Conservation (phyloP, 345 rosid genomes). For the Eucalyptus tenuipes region DNA sequence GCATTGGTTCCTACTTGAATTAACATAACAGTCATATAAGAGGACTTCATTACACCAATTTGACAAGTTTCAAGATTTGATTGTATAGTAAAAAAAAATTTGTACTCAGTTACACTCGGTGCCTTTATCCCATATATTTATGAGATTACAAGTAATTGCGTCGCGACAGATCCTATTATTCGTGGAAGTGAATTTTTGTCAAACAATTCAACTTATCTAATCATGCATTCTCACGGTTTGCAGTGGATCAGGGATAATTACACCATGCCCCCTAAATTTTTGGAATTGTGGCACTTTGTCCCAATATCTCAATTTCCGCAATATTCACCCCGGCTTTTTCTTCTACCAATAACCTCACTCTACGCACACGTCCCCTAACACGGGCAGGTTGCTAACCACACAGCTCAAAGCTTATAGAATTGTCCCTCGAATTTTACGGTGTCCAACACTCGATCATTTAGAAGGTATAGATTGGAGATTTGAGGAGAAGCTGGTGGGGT, state of each 20-base stretch:
- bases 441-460: no score
- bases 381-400: no score
- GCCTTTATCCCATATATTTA: no score
- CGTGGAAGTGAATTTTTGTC: fast-evolving
- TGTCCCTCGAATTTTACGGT: no score
- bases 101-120: fast-evolving
- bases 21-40: fast-evolving
- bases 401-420: fast-evolving
- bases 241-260: not conserved
- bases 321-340: not conserved
- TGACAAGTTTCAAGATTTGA: fast-evolving
- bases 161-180: fast-evolving
- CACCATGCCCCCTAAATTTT: fast-evolving
- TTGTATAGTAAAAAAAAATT: fast-evolving
- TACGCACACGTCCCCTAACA: no score
- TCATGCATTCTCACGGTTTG: not conserved
- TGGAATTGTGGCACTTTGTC: not conserved
- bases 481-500: no score
- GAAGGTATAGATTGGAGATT: no score
- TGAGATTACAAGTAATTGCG: fast-evolving
- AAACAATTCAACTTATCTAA: not conserved
- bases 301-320: fast-evolving
- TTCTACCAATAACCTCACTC: no score
- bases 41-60: fast-evolving
- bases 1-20: fast-evolving